Evolutionary conservation across 345 rosid genomes (phyloP).

Genomic region (Adansonia digitata): DNA sequence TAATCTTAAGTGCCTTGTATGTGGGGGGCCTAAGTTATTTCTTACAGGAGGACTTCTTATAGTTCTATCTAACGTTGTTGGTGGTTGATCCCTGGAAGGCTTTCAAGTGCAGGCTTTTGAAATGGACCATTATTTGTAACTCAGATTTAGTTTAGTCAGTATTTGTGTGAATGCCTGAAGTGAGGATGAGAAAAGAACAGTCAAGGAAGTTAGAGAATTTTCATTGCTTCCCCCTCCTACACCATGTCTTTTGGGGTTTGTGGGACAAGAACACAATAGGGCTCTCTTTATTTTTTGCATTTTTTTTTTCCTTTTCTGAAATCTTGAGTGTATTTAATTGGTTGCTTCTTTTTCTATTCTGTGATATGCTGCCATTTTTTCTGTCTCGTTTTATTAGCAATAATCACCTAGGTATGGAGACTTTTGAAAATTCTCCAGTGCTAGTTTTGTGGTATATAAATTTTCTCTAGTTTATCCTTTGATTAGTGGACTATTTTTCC

Average conservation of each 20-base stretch:
- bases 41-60: neutral
- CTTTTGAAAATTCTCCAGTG: neutral
- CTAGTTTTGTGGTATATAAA: constrained; percentile 2
- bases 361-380: constrained; percentile 4
- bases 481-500: constrained; percentile 25
- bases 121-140: neutral
- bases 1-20: neutral
- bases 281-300: neutral
- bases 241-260: neutral
- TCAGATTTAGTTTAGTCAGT: neutral
- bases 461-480: constrained; percentile 12
- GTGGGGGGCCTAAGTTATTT: neutral
- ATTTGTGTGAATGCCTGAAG: neutral
- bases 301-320: neutral
- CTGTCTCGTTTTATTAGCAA: neutral
- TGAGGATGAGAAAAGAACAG: neutral
- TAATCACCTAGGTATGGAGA: neutral
- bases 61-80: neutral
- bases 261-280: neutral
- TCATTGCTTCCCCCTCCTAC: neutral
- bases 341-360: neutral
- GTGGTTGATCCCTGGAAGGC: neutral
- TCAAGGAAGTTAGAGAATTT: neutral
- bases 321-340: neutral
- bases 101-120: neutral